These are phyloP conservation scores for Aquilaria yunnanensis DNA, from an alignment of 345 rosid species.

Conservation along the genomic window DNA sequence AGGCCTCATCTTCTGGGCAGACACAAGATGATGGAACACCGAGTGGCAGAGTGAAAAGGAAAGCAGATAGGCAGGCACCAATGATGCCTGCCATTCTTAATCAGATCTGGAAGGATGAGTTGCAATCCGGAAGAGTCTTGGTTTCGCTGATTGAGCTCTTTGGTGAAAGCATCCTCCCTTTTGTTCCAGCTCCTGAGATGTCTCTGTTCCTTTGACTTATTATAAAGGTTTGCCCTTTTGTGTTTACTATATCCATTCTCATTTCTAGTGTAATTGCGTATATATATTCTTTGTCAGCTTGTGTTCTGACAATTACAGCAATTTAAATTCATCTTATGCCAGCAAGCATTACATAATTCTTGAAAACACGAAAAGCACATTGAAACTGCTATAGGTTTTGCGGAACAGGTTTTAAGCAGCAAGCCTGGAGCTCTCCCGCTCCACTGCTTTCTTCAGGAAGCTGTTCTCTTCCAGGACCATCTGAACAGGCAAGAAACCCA, in stretches of 20 bases:
- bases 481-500: slow-evolving; percentile 44
- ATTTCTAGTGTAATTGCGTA: background rate
- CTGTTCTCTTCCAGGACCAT: slow-evolving; percentile 47
- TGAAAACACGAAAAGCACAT: too few relatives aligned
- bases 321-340: too few relatives aligned
- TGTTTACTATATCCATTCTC: slow-evolving; percentile 2
- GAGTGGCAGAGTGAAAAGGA: slow-evolving; percentile 21
- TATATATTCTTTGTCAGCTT: background rate
- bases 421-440: slow-evolving; percentile 18
- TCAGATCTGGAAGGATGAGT: slow-evolving; percentile 81
- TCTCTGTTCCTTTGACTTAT: slow-evolving; percentile 49
- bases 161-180: slow-evolving; percentile 67
- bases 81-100: slow-evolving; percentile 44
- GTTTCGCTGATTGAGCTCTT: slow-evolving; percentile 57
- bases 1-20: slow-evolving; percentile 34
- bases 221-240: slow-evolving; percentile 4
- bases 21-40: slow-evolving; percentile 20
- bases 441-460: slow-evolving; percentile 41
- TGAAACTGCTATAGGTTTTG: too few relatives aligned
- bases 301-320: too few relatives aligned
- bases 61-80: slow-evolving; percentile 18
- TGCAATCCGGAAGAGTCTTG: slow-evolving; percentile 56
- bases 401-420: too few relatives aligned
- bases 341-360: too few relatives aligned
- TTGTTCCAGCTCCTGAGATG: slow-evolving; percentile 79